Evolutionary conservation across 148 eudicot genomes (phyloP), one percentile per base, ranked within the genome.

Genomic region (Fagopyrum esculentum): DNA sequence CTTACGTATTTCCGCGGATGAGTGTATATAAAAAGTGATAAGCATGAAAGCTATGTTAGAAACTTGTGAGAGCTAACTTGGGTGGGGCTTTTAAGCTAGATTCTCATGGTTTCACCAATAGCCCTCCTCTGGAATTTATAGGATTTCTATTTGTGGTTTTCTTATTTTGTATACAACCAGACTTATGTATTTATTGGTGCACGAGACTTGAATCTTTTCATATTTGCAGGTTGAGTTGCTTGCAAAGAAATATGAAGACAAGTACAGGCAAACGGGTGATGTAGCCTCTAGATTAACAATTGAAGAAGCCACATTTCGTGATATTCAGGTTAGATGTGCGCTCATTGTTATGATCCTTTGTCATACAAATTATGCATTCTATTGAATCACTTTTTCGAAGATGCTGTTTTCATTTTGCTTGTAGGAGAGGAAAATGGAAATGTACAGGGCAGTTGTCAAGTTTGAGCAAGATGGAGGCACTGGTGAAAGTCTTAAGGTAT

Each of bases 221-320:
- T 56, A 44, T 80, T 75, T 74, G 30, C 78, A 92, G 99, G 93
- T 85, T 80, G 99, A 95, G 78, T 74, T 82, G 57, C 80, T 95
- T 73, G 90, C 89, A 50, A 92, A 92, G 81, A 90, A 92, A 81
- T 95, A 95, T 81, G 99, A 95, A 82, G 96, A 95, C 77, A 90
- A 86, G 79, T 95, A 90, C 85, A 88, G 81, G 77, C 97, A 95
- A 85, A 69, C 73, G 77, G 97, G 98, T 81, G 92, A 92, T 85
- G 98, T 92, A 49, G 96, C 96, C 35, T 95, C 98, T 44, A 92
- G 84, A 75, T 81, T 95, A 80, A 83, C 93, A 19, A 85, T 95
- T 74, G 97, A 95, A 86, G 98, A 95, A 84, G 87, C 97, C 50
- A 90, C 98, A 44, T 95, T 95, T 78, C 93, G 98, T 17, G 98